A percentile compares a stretch with the other conserved stretches of the same genome.
Evolutionary conservation across 2,329 filamentous ascomycete genomes (phyloP).

Genomic region (Phoma sp.): DNA sequence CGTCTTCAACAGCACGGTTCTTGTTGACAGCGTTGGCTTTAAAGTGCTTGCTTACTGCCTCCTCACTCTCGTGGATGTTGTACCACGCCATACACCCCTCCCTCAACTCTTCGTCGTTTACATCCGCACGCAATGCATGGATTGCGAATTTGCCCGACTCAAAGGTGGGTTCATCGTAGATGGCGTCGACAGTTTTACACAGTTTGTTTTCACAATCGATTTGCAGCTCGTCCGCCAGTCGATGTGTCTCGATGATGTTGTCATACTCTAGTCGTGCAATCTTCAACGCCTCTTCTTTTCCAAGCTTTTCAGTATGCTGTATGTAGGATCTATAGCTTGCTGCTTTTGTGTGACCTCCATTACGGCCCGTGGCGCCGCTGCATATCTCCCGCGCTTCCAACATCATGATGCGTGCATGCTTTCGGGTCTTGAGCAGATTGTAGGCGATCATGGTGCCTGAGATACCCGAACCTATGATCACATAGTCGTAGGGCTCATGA

Average conservation of each 20-base stretch:
- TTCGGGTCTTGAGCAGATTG: conserved; percentile 36
- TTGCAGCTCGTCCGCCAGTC: conserved; percentile 57
- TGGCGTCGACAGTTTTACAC: conserved; percentile 64
- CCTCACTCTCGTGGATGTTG: conserved; percentile 23
- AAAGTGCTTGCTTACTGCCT: conserved; percentile 26
- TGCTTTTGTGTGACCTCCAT: conserved; percentile 58
- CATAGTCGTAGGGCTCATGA: conserved; percentile 40
- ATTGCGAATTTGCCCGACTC: conserved; percentile 36
- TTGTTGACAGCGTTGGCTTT: conserved; percentile 24
- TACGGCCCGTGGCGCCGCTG: conserved; percentile 51
- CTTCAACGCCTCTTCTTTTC: conserved; percentile 56
- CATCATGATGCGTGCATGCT: conserved; percentile 41
- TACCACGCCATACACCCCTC: conserved; percentile 40
- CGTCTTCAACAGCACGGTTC: conserved; percentile 20
- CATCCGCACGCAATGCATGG: conserved; percentile 28
- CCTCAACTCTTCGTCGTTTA: conserved; percentile 30
- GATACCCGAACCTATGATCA: conserved; percentile 51
- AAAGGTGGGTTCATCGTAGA: conserved; percentile 56
- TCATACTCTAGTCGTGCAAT: conserved; percentile 51
- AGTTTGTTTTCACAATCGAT: conserved; percentile 54
- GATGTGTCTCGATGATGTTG: conserved; percentile 62
- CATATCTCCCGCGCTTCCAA: conserved; percentile 50
- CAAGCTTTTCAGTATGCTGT: conserved; percentile 54
- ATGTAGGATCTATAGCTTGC: conserved; percentile 60
- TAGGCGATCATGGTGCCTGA: conserved; percentile 49